phyloP scores from a whole-genome alignment of 129 eudicot species.

The Flaveria bidentis region DNA sequence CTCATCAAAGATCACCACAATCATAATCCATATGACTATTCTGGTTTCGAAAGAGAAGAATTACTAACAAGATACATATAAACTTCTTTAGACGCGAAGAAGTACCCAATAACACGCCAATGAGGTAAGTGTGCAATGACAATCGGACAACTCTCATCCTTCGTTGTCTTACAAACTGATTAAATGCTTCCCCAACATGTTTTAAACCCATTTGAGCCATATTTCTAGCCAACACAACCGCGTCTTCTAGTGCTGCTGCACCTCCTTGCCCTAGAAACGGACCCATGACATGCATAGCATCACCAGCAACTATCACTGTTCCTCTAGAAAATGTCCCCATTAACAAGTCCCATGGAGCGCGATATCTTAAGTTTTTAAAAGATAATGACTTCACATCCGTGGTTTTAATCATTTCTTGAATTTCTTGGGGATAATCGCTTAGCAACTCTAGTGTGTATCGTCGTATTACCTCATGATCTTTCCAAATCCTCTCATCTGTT shows the following conservation, averaged over 20 bases:
- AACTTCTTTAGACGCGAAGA: conserved; percentile 36
- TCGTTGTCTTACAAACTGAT: conserved; percentile 41
- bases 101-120: conserved; percentile 34
- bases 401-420: conserved; percentile 40
- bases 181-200: conserved; percentile 41
- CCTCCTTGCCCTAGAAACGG: conserved; percentile 83
- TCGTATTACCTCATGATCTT: conserved; percentile 42
- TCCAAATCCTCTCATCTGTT: conserved; percentile 37
- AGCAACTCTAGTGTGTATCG: conserved; percentile 25
- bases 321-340: conserved; percentile 44
- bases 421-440: conserved; percentile 39
- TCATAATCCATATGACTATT: conserved; percentile 52
- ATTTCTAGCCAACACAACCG: conserved; percentile 56
- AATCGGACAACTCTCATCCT: conserved; percentile 49
- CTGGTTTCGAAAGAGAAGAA: conserved; percentile 36
- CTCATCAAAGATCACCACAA: conserved; percentile 60
- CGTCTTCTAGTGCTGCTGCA: conserved; percentile 66
- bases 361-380: conserved; percentile 41
- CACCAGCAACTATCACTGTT: conserved; percentile 60
- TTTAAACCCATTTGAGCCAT: conserved; percentile 33
- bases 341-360: conserved; percentile 73
- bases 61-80: conserved; percentile 32
- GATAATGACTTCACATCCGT: conserved; percentile 39
- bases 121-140: conserved; percentile 52
- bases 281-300: conserved; percentile 74